These are phyloP conservation scores for Astraeus odoratus DNA, from an alignment of 768 basidiomycete species.

Conservation along the genomic window DNA sequence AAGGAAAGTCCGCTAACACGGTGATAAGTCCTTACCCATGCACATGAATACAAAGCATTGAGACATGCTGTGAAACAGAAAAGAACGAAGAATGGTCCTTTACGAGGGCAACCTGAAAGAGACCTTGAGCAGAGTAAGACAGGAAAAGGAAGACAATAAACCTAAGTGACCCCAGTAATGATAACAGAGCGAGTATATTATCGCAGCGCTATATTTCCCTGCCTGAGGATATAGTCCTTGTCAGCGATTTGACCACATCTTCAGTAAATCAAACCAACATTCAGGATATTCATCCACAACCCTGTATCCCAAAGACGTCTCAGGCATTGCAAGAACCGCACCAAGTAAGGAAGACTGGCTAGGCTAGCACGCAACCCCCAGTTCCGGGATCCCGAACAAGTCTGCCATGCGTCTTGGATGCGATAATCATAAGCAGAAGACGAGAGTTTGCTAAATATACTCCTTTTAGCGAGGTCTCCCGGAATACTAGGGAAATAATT, in stretches of 20 bases:
- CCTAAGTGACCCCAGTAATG: slow-evolving; percentile 73
- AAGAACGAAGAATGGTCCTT: slow-evolving; percentile 49
- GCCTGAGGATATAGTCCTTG: slow-evolving; percentile 40
- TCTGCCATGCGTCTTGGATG: slow-evolving; percentile 43
- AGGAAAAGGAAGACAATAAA: slow-evolving; percentile 12
- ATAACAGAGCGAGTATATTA: slow-evolving; percentile 62
- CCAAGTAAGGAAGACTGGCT: slow-evolving; percentile 58
- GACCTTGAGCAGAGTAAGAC: background rate
- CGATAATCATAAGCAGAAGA: slow-evolving; percentile 8
- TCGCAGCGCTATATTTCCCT: slow-evolving; percentile 73
- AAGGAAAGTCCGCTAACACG: background rate
- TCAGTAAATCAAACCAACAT: slow-evolving; percentile 45
- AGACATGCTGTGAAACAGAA: slow-evolving; percentile 62
- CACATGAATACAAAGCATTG: slow-evolving; percentile 62
- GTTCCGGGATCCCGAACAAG: slow-evolving; percentile 33
- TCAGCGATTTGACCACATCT: slow-evolving; percentile 1
- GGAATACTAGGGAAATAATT: slow-evolving; percentile 2
- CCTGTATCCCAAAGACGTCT: slow-evolving; percentile 81
- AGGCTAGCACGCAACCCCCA: slow-evolving; percentile 64
- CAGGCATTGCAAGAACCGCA: slow-evolving; percentile 80
- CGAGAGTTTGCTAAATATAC: background rate
- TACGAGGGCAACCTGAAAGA: slow-evolving; percentile 24
- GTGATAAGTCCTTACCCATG: slow-evolving; percentile 63
- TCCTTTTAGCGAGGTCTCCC: background rate
- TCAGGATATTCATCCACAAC: slow-evolving; percentile 74